Percentiles rank a stretch among this genome's conserved stretches.
phyloP scores from a whole-genome alignment of 441 rosid genomes.

The Theobroma grandiflorum region DNA sequence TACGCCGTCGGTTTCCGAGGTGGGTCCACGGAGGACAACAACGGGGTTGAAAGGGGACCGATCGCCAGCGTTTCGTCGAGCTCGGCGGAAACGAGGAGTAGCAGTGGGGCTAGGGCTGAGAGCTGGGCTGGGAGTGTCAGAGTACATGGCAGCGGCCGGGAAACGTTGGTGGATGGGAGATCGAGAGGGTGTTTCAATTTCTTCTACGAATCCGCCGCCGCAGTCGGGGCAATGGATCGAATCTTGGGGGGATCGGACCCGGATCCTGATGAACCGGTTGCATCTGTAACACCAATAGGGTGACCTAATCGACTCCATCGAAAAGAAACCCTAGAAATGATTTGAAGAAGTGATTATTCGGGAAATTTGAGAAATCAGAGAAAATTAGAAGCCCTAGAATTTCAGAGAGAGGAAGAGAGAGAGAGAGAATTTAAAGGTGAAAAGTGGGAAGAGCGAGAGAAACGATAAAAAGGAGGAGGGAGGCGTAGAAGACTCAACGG shows the following conservation, averaged over 20 bases:
- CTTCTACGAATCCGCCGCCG: slow-evolving; percentile 59
- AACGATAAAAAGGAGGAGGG: slow-evolving; percentile 1
- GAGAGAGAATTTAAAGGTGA: background rate
- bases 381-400: slow-evolving; percentile 30
- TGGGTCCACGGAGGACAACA: slow-evolving; percentile 56
- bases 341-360: background rate
- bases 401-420: background rate
- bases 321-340: background rate
- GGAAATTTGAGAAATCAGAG: background rate
- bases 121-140: slow-evolving; percentile 26
- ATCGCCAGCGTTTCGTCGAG: slow-evolving; percentile 48
- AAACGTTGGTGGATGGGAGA: slow-evolving; percentile 37
- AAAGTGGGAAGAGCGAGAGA: background rate
- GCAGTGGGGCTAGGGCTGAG: slow-evolving; percentile 26
- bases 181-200: slow-evolving; percentile 36
- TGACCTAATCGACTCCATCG: slow-evolving; percentile 44
- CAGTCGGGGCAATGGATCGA: slow-evolving; percentile 56
- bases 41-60: slow-evolving; percentile 68
- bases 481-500: slow-evolving; percentile 22
- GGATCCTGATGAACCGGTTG: slow-evolving; percentile 42
- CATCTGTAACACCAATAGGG: slow-evolving; percentile 72
- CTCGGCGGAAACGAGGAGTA: slow-evolving; percentile 38
- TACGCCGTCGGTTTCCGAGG: slow-evolving; percentile 33
- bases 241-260: slow-evolving; percentile 33
- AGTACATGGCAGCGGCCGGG: slow-evolving; percentile 35